Evolutionary conservation across 306 rosid species (phyloP), one percentile per base, ranked within the genome.

Genomic region (Cicer yamashitae): DNA sequence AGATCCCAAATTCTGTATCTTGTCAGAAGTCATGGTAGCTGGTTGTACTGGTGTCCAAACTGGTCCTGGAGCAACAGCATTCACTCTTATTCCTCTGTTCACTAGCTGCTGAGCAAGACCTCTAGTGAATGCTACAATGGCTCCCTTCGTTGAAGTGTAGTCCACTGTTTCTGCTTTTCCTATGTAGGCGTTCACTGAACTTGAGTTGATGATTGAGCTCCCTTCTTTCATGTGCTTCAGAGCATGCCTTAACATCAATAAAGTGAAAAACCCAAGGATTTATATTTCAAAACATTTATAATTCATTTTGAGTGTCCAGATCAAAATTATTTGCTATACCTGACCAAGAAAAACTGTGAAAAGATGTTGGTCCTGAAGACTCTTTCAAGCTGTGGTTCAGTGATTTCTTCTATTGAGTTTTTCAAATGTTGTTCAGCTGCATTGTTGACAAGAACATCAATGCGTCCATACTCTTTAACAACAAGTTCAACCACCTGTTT

Each of bases 31-130:
- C 77, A 70, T 80, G 0, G 85, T 53, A 1, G 86, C 87, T 0
- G 90, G 90, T 44, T 86, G 89, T 67, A 78, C 1, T 2, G 89
- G 93, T 5, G 90, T 88, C 93, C 90, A 88, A 8, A 86, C 86
- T 0, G 90, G 89, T 1, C 92, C 89, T 0, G 93, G 91, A 6
- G 91, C 93, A 78, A 89, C 93, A 1, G 76, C 91, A 30, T 89
- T 89, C 7, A 89, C 93, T 18, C 93, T 77, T 38, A 89, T 89
- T 20, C 91, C 91, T 70, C 18, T 89, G 13, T 8, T 56, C 9
- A 10, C 86, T 13, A 89, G 72, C 76, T 84, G 83, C 61, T 63
- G 82, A 2, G 93, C 77, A 9, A 89, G 85, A 2, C 68, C 86
- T 74, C 87, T 74, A 0, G 93, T 87, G 79, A 85, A 81, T 0